Evolutionary conservation across 768 basidiomycete species (phyloP), one percentile per base, ranked within the genome.

Genomic region (Serendipita indica): DNA sequence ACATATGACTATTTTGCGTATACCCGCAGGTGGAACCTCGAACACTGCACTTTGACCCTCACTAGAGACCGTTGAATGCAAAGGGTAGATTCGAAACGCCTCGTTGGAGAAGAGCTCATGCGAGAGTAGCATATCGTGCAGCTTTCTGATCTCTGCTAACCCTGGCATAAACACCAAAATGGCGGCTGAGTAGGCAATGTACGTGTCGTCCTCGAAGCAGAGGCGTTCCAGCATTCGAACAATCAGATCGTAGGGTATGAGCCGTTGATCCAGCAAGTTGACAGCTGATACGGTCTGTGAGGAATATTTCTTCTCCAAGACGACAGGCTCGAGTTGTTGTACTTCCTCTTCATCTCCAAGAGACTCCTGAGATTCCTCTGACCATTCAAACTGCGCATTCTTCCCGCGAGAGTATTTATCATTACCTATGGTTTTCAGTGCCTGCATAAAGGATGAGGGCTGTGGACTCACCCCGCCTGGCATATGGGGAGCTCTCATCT

Each of bases 1-100:
- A 91, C 91, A 87, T 39, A 99, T 83, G 52, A 99, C 96, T 63
- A 99, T 93, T 72, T 99, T 99, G 56, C 88, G 78, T 3, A 86
- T 70, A 28, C 88, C 89, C 0, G 67, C 65, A 0, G 89, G 86
- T 35, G 89, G 93, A 1, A 88, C 70, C 57, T 96, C 88, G 67
- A 98, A 98, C 0, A 94, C 93, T 16, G 85, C 84, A 37, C 79
- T 78, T 68, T 99, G 94, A 62, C 84, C 83, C 62, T 97, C 93
- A 64, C 80, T 91, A 16, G 92, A 90, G 54, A 98, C 81, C 1
- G 83, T 90, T 0, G 94, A 97, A 70, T 99, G 94, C 10, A 99
- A 72, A 2, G 89, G 89, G 67, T 85, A 85, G 34, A 97, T 72
- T 60, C 76, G 77, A 72, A 93, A 98, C 22, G 70, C 71, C 1